Evolutionary conservation across 2,329 filamentous ascomycete species (phyloP).

Genomic region (Alternaria rosae): DNA sequence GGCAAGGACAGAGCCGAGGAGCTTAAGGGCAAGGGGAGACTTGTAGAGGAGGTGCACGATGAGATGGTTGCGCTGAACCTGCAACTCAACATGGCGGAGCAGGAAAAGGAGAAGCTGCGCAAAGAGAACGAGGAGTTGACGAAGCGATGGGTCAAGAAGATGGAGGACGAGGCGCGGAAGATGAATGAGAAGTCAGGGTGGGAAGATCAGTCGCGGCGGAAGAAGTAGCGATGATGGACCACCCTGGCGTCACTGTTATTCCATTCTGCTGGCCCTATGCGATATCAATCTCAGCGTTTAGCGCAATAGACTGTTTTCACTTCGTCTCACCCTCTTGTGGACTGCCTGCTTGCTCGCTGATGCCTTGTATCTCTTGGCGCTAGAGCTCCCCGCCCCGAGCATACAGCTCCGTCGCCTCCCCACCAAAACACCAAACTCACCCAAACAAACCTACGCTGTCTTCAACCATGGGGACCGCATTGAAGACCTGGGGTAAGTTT

Average conservation of each 20-base stretch:
- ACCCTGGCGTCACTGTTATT: neutral
- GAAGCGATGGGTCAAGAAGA: slow-evolving; percentile 88
- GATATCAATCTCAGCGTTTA: neutral
- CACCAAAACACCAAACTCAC: slow-evolving; percentile 14
- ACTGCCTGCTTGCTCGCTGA: slow-evolving; percentile 15
- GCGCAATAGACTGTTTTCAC: neutral
- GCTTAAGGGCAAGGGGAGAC: slow-evolving; percentile 79
- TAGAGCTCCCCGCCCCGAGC: slow-evolving; percentile 35
- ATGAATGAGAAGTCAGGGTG: slow-evolving; percentile 69
- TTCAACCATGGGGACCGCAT: slow-evolving; percentile 42
- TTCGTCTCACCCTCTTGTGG: neutral
- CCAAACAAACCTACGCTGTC: slow-evolving; percentile 6
- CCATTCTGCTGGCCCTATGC: neutral
- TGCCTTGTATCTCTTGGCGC: slow-evolving; percentile 39
- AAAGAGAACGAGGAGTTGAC: slow-evolving; percentile 89
- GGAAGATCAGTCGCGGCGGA: slow-evolving; percentile 30
- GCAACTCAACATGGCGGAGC: slow-evolving; percentile 85
- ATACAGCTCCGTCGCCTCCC: slow-evolving; percentile 17
- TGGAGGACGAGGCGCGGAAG: slow-evolving; percentile 83
- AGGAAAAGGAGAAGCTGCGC: slow-evolving; percentile 74
- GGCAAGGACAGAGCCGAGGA: slow-evolving; percentile 86
- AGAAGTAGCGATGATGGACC: slow-evolving; percentile 14
- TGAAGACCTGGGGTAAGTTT: slow-evolving; percentile 49
- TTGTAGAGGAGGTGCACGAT: slow-evolving; percentile 89
- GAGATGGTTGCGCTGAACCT: slow-evolving; percentile 88